These are phyloP conservation scores for Acrocalymma vagum DNA, from an alignment of 2,329 filamentous ascomycete species.

Conservation along the genomic window DNA sequence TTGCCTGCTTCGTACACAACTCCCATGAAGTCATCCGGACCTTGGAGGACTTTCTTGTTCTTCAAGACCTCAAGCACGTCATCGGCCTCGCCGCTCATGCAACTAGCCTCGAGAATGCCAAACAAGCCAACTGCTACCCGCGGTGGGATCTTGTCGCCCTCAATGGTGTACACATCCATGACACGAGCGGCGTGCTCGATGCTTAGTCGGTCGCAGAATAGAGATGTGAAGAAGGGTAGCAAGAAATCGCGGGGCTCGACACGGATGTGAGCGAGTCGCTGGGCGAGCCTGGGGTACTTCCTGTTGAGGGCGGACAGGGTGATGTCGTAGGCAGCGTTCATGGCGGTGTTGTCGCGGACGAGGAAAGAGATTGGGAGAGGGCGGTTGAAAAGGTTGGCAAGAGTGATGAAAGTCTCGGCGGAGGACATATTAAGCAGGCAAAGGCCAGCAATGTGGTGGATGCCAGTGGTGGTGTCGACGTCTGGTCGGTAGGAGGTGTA, in stretches of 20 bases:
- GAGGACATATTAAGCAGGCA: conserved; percentile 76
- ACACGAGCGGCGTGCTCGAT: conserved; percentile 76
- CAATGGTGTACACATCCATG: conserved; percentile 86
- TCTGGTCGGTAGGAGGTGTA: conserved; percentile 85
- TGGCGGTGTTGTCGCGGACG: conserved; percentile 73
- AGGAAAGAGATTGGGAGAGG: conserved; percentile 79
- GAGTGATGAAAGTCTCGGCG: conserved; percentile 71
- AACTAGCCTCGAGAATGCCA: conserved; percentile 56
- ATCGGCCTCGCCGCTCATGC: conserved; percentile 42
- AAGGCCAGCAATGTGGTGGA: conserved; percentile 77
- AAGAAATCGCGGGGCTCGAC: conserved; percentile 62
- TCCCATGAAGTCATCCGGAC: conserved; percentile 42
- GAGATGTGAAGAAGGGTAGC: conserved; percentile 66
- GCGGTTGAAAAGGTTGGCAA: conserved; percentile 81
- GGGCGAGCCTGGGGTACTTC: conserved; percentile 71
- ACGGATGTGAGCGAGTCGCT: conserved; percentile 62
- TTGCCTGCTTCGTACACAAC: conserved; percentile 46
- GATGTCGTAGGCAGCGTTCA: conserved; percentile 73
- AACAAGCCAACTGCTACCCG: conserved; percentile 76
- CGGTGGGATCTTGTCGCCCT: conserved; percentile 77
- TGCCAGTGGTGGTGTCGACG: conserved; percentile 78
- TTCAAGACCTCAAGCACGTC: conserved; percentile 26
- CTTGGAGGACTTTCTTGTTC: conserved; percentile 23
- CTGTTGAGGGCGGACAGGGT: conserved; percentile 71
- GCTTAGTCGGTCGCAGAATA: conserved; percentile 69